Evolutionary conservation across 2,329 filamentous ascomycete species (phyloP).

Genomic region (Geosmithia flava): DNA sequence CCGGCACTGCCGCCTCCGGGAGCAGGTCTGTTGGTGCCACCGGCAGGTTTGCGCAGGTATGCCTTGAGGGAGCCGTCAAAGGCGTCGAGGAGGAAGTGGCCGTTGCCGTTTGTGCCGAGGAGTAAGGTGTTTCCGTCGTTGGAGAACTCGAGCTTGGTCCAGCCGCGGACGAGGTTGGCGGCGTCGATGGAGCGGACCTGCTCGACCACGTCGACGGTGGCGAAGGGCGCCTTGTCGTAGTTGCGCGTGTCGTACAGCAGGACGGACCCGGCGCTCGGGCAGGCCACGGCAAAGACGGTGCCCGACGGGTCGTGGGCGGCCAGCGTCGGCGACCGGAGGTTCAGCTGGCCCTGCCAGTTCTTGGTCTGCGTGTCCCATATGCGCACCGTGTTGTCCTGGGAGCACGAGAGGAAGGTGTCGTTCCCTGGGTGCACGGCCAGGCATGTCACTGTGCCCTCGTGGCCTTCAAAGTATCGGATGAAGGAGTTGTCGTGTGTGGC

Average conservation of each 20-base stretch:
- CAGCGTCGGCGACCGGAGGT: constrained; percentile 70
- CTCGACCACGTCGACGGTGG: constrained; percentile 67
- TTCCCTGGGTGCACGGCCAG: constrained; percentile 73
- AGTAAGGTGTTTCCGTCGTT: constrained; percentile 88
- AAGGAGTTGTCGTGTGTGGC: constrained; percentile 94
- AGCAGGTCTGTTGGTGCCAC: constrained; percentile 36
- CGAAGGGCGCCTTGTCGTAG: constrained; percentile 84
- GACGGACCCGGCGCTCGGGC: constrained; percentile 64
- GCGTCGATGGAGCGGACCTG: constrained; percentile 33
- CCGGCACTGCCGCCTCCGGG: constrained; percentile 33
- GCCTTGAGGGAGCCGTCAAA: constrained; percentile 74
- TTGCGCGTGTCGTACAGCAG: constrained; percentile 89
- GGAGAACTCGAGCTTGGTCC: constrained; percentile 89
- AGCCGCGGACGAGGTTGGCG: constrained; percentile 53
- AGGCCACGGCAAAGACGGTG: constrained; percentile 81
- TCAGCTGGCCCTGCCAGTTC: constrained; percentile 67
- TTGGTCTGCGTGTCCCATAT: constrained; percentile 81
- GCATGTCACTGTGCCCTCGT: constrained; percentile 72
- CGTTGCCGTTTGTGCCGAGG: constrained; percentile 68
- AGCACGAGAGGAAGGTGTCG: constrained; percentile 88
- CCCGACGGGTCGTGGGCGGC: constrained; percentile 88
- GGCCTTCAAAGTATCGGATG: constrained; percentile 90
- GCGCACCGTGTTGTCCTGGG: constrained; percentile 79
- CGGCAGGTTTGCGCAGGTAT: constrained; percentile 51
- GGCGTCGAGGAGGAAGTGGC: constrained; percentile 88